Evolutionary conservation across 1,139 yeast species (phyloP).

Genomic region (Sugiyamaella paludigena): DNA sequence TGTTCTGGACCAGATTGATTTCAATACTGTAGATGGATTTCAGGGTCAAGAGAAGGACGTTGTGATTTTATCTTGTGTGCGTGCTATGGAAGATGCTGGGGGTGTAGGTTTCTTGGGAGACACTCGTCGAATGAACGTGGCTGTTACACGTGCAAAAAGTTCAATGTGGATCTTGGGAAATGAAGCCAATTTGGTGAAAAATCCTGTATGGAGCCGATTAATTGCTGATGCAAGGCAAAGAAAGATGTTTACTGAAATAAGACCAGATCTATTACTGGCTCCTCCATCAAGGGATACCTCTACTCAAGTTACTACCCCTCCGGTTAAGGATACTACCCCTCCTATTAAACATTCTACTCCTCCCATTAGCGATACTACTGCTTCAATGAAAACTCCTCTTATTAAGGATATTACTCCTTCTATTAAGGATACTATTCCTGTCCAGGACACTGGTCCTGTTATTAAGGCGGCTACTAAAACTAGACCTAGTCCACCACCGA

Average conservation of each 20-base stretch:
- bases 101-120: constrained; percentile 90
- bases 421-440: too few relatives aligned
- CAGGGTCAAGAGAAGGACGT: constrained; percentile 98
- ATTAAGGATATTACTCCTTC: too few relatives aligned
- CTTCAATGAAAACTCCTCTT: too few relatives aligned
- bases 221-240: constrained; percentile 61
- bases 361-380: too few relatives aligned
- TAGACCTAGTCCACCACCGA: too few relatives aligned
- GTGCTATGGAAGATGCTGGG: constrained; percentile 58
- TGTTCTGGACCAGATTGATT: constrained; percentile 69
- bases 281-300: too few relatives aligned
- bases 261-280: too few relatives aligned
- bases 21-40: constrained; percentile 95
- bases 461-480: too few relatives aligned
- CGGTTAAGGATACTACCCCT: too few relatives aligned
- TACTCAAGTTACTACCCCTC: too few relatives aligned
- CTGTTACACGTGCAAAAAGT: constrained; percentile 87
- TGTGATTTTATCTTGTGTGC: constrained; percentile 89
- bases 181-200: constrained; percentile 46
- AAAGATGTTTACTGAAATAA: constrained; percentile 29
- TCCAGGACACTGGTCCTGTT: too few relatives aligned
- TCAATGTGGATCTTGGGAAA: constrained; percentile 93
- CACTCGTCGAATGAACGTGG: constrained; percentile 92
- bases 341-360: too few relatives aligned
- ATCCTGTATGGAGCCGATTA: constrained; percentile 67